Percentiles rank a stretch among this genome's conserved stretches.
Conservation (phyloP, 768 basidiomycete species). For the Suillus hirtellus region DNA sequence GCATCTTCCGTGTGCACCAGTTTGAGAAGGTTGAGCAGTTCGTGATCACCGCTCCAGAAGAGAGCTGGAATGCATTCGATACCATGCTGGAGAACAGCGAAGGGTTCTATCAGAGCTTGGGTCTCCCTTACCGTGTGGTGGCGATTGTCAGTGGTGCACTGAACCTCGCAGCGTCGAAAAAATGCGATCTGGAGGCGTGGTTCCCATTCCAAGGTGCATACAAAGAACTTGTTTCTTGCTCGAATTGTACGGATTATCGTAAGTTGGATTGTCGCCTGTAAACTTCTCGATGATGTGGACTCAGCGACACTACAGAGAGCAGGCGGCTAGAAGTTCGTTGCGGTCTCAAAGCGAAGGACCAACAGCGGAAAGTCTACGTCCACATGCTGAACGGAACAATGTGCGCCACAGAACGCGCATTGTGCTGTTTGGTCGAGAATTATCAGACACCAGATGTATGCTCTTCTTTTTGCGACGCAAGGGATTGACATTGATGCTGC, state of each 20-base stretch:
- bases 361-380: conserved; percentile 89
- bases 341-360: conserved; percentile 88
- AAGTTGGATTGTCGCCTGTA: conserved; percentile 34
- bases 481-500: conserved; percentile 5
- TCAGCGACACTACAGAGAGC: conserved; percentile 58
- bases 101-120: conserved; percentile 95
- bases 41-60: conserved; percentile 89
- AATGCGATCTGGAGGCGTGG: conserved; percentile 98
- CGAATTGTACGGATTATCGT: conserved; percentile 99
- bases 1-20: conserved; percentile 99
- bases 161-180: conserved; percentile 96
- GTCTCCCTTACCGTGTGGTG: conserved; percentile 88
- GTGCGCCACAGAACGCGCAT: conserved; percentile 93
- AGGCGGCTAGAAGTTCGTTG: conserved; percentile 91
- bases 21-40: conserved; percentile 99
- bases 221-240: conserved; percentile 97
- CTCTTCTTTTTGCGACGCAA: conserved; percentile 16
- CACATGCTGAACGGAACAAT: conserved; percentile 99
- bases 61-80: conserved; percentile 94
- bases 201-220: conserved; percentile 97
- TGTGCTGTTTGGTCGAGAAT: conserved; percentile 98
- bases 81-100: conserved; percentile 88
- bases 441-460: conserved; percentile 93
- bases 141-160: conserved; percentile 95
- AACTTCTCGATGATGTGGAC: background rate